phyloP scores from a whole-genome alignment of 306 rosid genomes.

The Macrotyloma uniflorum region DNA sequence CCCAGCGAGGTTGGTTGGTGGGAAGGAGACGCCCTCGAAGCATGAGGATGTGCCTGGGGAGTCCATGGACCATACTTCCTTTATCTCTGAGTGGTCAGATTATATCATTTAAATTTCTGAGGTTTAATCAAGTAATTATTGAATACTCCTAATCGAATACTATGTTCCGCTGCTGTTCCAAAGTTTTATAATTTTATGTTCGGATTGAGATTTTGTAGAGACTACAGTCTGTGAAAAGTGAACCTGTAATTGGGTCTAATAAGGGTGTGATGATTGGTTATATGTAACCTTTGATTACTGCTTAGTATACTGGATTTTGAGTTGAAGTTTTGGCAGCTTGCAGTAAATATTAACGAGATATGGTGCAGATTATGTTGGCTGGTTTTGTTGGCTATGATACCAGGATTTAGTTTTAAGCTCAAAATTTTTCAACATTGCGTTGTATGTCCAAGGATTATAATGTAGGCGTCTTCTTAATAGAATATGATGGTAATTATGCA shows the following conservation, averaged over 20 bases:
- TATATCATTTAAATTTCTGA: constrained; percentile 58
- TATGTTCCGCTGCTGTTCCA: constrained; percentile 18
- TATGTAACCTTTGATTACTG: background rate
- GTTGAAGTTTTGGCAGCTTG: background rate
- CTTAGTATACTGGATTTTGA: background rate
- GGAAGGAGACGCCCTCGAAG: constrained; percentile 77
- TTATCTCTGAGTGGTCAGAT: constrained; percentile 93
- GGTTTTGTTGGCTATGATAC: background rate
- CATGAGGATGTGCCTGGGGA: constrained; percentile 92
- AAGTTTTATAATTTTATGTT: background rate
- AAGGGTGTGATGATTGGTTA: background rate
- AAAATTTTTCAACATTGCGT: background rate
- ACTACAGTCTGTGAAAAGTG: background rate
- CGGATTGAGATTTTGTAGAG: constrained; percentile 9
- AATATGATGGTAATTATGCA: no score
- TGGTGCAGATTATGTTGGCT: background rate
- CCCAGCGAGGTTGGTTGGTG: constrained; percentile 90
- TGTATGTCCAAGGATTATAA: no score
- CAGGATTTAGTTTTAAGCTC: background rate
- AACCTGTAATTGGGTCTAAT: background rate
- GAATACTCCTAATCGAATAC: background rate
- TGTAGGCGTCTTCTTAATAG: no score
- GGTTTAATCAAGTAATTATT: background rate
- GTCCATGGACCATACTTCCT: constrained; percentile 96
- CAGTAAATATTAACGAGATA: background rate